A percentile compares a stretch with the other conserved stretches of the same genome.
phyloP scores from a whole-genome alignment of 2,329 filamentous ascomycete genomes.

The Sporothrix sp. region DNA sequence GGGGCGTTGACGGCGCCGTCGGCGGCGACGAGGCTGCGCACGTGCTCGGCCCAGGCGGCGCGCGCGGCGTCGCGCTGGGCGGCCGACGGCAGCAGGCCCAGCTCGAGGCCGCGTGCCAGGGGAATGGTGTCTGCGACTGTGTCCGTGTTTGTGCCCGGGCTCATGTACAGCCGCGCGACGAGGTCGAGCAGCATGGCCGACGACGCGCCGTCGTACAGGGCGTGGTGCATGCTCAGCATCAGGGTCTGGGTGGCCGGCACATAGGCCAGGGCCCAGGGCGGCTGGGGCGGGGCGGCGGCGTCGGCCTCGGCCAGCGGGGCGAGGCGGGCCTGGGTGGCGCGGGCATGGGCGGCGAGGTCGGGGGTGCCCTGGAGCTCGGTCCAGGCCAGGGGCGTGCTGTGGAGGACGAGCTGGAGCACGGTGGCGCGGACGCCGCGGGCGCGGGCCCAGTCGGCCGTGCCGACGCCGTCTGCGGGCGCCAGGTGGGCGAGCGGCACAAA shows the following conservation, averaged over 20 bases:
- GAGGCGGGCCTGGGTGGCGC: not conserved
- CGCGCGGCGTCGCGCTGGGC: constrained; percentile 17
- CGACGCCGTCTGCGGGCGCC: not conserved
- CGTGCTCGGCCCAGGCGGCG: constrained; percentile 16
- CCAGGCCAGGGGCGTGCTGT: not conserved
- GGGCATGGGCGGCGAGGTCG: not conserved
- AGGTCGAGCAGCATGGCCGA: constrained; percentile 43
- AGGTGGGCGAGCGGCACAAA: constrained; percentile 25
- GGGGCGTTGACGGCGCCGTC: constrained; percentile 18
- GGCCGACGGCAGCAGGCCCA: constrained; percentile 18
- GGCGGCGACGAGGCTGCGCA: constrained; percentile 12
- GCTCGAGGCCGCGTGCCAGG: constrained; percentile 17
- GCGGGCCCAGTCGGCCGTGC: not conserved
- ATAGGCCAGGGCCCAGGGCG: constrained; percentile 30
- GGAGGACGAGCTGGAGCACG: not conserved
- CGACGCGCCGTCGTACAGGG: constrained; percentile 54
- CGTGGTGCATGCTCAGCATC: constrained; percentile 43
- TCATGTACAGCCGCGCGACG: constrained; percentile 16
- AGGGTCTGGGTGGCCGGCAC: constrained; percentile 23
- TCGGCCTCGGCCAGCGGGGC: not conserved
- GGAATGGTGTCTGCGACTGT: not conserved
- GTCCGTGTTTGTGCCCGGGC: not conserved
- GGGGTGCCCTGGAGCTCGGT: not conserved
- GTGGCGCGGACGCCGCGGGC: not conserved
- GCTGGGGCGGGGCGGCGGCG: constrained; percentile 15